Conservation (phyloP, 164 flowering plant species). For the Tetracentron sinense region DNA sequence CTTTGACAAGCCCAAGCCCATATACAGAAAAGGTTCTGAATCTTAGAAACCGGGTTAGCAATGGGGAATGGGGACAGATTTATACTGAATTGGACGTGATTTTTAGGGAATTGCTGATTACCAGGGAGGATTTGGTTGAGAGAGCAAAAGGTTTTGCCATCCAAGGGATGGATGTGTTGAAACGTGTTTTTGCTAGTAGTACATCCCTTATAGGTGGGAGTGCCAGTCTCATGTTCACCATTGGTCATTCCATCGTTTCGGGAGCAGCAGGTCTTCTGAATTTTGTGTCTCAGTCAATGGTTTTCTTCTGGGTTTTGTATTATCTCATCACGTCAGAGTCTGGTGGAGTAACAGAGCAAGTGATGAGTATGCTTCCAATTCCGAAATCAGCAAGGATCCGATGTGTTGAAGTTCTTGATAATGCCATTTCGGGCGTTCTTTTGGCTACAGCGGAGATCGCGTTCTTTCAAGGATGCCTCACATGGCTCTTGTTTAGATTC, state of each 20-base stretch:
- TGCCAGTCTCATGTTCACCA: conserved; percentile 52
- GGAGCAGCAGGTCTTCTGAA: conserved; percentile 90
- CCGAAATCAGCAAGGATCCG: conserved; percentile 48
- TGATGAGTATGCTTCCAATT: conserved; percentile 71
- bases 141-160: conserved; percentile 74
- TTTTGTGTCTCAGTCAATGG: conserved; percentile 74
- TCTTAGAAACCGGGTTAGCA: conserved; percentile 40
- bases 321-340: conserved; percentile 88
- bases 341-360: conserved; percentile 95
- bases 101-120: conserved; percentile 57
- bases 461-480: conserved; percentile 82
- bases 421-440: conserved; percentile 81
- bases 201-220: conserved; percentile 68
- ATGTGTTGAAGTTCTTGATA: conserved; percentile 84
- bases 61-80: conserved; percentile 69
- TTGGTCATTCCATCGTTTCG: conserved; percentile 57
- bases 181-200: conserved; percentile 62
- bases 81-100: conserved; percentile 61
- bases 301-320: conserved; percentile 88
- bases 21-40: conserved; percentile 57
- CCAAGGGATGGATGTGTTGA: conserved; percentile 64
- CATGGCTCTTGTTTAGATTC: conserved; percentile 94
- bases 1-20: conserved; percentile 52
- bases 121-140: conserved; percentile 70
- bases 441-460: conserved; percentile 86